Percentiles rank a stretch among this genome's conserved stretches.
Conservation (phyloP, 805 yeast species). For the Hanseniaspora meyeri region DNA sequence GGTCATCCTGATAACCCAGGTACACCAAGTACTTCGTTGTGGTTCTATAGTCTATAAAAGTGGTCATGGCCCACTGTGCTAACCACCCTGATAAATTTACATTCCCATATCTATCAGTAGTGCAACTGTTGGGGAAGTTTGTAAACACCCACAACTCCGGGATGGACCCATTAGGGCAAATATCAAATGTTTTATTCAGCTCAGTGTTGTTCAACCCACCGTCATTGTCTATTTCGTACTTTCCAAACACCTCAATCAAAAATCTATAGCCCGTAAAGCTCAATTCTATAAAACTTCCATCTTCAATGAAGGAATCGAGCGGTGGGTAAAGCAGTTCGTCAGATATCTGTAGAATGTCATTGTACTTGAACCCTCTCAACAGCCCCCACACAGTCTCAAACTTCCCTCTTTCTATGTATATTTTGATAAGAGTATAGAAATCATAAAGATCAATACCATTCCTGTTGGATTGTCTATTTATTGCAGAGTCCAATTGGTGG, state of each 20-base stretch:
- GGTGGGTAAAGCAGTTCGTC: constrained; percentile 71
- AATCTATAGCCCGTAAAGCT: constrained; percentile 88
- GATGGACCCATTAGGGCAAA: constrained; percentile 68
- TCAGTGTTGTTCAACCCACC: constrained; percentile 82
- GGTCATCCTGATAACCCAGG: constrained; percentile 64
- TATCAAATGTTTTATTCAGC: constrained; percentile 54
- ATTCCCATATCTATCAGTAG: constrained; percentile 77
- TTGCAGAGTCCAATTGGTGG: constrained; percentile 14
- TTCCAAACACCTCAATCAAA: constrained; percentile 74
- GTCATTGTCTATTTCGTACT: constrained; percentile 89
- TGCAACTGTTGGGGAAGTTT: constrained; percentile 77
- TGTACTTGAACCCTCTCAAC: constrained; percentile 73
- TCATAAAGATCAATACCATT: constrained; percentile 61
- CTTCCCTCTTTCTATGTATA: constrained; percentile 81
- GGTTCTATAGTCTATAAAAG: constrained; percentile 68
- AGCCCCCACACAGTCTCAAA: constrained; percentile 98
- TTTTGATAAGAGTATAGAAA: constrained; percentile 60
- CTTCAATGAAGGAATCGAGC: constrained; percentile 55
- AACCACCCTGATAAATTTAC: constrained; percentile 96
- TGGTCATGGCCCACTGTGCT: constrained; percentile 97
- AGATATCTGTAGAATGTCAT: constrained; percentile 76
- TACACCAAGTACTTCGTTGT: constrained; percentile 83
- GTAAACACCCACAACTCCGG: constrained; percentile 79
- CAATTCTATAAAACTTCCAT: constrained; percentile 62
- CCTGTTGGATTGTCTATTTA: constrained; percentile 18